These are phyloP conservation scores for Claviceps arundinis DNA, from an alignment of 2,329 filamentous ascomycete species.

Conservation along the genomic window DNA sequence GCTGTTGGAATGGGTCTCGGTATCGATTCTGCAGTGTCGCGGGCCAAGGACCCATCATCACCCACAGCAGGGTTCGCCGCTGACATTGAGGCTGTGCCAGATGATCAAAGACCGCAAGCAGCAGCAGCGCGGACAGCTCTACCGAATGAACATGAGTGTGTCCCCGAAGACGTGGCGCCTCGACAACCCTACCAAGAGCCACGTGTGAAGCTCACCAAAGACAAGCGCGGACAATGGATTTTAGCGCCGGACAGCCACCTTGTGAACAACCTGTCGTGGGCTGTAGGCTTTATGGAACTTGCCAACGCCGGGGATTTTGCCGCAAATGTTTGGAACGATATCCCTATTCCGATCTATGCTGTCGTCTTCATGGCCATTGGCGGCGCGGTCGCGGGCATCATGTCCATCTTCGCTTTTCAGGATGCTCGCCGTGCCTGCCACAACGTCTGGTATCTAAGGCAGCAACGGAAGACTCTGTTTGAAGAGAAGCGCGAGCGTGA, in stretches of 20 bases:
- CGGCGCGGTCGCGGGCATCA: constrained; percentile 29
- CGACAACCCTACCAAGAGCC: constrained; percentile 1
- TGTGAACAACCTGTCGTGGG: constrained; percentile 17
- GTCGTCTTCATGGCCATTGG: constrained; percentile 39
- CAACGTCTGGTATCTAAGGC: constrained; percentile 31
- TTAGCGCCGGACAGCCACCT: constrained; percentile 10
- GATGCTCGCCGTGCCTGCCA: constrained; percentile 29
- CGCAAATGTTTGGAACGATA: constrained; percentile 42
- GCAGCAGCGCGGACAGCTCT: not conserved
- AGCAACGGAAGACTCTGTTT: constrained; percentile 24
- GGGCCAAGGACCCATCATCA: not conserved
- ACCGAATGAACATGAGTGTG: not conserved
- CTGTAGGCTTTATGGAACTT: constrained; percentile 38
- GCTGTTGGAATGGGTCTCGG: not conserved
- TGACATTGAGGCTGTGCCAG: constrained; percentile 5
- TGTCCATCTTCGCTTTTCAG: constrained; percentile 30
- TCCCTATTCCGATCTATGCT: constrained; percentile 35
- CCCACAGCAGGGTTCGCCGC: not conserved
- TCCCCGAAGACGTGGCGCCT: not conserved
- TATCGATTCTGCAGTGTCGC: not conserved
- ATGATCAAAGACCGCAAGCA: not conserved
- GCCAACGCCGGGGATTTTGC: constrained; percentile 44
- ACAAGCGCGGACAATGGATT: constrained; percentile 1
- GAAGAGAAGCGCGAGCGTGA: constrained; percentile 8
- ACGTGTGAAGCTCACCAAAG: constrained; percentile 9